Evolutionary conservation across 257 asterid genomes (phyloP), one percentile per base, ranked within the genome.

Genomic region (Plantago ovata): DNA sequence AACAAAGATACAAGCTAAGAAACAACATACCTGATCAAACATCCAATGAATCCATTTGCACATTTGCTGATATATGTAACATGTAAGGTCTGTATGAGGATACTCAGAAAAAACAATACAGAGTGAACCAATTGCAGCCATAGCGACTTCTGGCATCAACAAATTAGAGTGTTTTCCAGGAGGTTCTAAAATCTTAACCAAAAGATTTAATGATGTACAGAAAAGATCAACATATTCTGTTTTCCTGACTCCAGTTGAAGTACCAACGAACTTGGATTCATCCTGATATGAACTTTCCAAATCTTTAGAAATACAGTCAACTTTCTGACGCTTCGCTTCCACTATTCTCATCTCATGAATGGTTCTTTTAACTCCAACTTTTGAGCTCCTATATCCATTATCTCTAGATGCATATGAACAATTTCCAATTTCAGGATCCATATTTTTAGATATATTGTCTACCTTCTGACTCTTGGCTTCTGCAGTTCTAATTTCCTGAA

Each of bases 1-100:
- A 28, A 53, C 69, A 63, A 63, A 60, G 62, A 65, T 49, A 12
- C 43, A 52, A 58, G 72, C 16, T 16, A 1, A 52, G 36, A 48
- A 63, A 63, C 13, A 55, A 23, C 75, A 63, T 70, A 88, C 98
- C 96, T 88, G 94, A 73, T 79, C 87, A 67, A 49, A 61, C 68
- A 92, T 69, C 98, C 98, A 92, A 61, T 71, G 77, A 51, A 85
- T 75, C 98, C 98, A 92, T 67, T 73, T 70, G 62, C 65, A 28
- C 79, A 85, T 82, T 72, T 68, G 76, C 79, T 54, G 84, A 64
- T 79, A 80, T 72, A 83, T 74, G 60, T 62, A 18, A 64, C 62
- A 53, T 12, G 90, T 77, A 69, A 85, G 80, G 68, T 72, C 76
- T 18, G 74, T 63, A 56, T 74, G 79, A 53, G 89, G 94, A 71